Conservation (phyloP, 768 basidiomycete species). For the Cyclocybe aegerita region DNA sequence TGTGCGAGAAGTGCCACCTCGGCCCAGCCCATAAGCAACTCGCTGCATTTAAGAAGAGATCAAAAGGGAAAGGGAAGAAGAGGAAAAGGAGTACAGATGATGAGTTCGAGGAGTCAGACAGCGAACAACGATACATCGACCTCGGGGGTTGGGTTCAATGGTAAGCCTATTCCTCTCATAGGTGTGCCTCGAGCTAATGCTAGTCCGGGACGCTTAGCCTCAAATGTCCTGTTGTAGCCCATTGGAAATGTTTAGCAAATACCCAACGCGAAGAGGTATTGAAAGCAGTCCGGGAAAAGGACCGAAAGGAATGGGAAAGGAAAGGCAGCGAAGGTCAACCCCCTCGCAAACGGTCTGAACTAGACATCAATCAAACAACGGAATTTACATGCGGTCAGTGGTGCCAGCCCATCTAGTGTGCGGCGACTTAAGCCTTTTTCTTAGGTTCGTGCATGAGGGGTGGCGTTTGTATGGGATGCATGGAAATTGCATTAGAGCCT, state of each 20-base stretch:
- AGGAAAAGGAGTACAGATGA: slow-evolving; percentile 39
- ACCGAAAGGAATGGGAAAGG: slow-evolving; percentile 39
- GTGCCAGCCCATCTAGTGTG: background rate
- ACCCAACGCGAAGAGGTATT: slow-evolving; percentile 73
- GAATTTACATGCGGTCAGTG: slow-evolving; percentile 71
- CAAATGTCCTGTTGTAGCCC: slow-evolving; percentile 73
- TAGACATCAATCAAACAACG: slow-evolving; percentile 60
- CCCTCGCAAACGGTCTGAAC: slow-evolving; percentile 43
- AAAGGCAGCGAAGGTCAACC: slow-evolving; percentile 25
- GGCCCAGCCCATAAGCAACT: slow-evolving; percentile 58
- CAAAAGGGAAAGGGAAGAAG: slow-evolving; percentile 40
- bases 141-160: slow-evolving; percentile 87
- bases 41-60: slow-evolving; percentile 34
- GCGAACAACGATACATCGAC: slow-evolving; percentile 48
- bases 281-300: slow-evolving; percentile 58
- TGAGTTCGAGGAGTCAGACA: slow-evolving; percentile 52
- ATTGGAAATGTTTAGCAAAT: slow-evolving; percentile 72
- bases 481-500: slow-evolving; percentile 51
- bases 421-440: background rate
- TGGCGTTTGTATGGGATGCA: slow-evolving; percentile 77
- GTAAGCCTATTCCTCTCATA: slow-evolving; percentile 35
- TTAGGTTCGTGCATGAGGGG: slow-evolving; percentile 66
- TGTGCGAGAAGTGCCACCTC: slow-evolving; percentile 73
- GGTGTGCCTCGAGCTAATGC: slow-evolving; percentile 12
- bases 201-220: slow-evolving; percentile 44